Conservation (phyloP, 2,329 filamentous ascomycete species). For the Magnaporthiopsis poae region DNA sequence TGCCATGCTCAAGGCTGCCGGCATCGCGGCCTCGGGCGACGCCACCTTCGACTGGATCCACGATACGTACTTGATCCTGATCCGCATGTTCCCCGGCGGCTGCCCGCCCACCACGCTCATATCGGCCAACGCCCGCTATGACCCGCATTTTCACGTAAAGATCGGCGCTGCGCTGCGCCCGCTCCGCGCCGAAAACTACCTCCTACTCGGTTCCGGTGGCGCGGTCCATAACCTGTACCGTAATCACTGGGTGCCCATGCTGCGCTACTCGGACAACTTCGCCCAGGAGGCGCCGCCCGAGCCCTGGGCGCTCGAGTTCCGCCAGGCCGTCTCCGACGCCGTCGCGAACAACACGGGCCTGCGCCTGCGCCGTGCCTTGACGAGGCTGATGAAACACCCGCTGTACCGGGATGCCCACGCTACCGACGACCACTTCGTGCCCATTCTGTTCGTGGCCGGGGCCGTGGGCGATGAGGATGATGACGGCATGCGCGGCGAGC, state of each 20-base stretch:
- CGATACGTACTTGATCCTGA: slow-evolving; percentile 59
- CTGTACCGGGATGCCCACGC: slow-evolving; percentile 56
- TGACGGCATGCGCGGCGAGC: slow-evolving; percentile 26
- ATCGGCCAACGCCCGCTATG: slow-evolving; percentile 28
- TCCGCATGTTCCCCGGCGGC: slow-evolving; percentile 57
- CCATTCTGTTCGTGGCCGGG: slow-evolving; percentile 53
- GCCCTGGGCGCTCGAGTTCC: slow-evolving; percentile 52
- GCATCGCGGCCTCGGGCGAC: slow-evolving; percentile 45
- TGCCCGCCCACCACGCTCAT: slow-evolving; percentile 56
- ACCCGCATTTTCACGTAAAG: slow-evolving; percentile 35
- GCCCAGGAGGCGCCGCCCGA: slow-evolving; percentile 50
- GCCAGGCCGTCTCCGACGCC: slow-evolving; percentile 51
- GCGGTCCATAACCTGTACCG: slow-evolving; percentile 63
- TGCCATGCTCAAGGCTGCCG: slow-evolving; percentile 35
- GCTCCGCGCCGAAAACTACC: slow-evolving; percentile 38
- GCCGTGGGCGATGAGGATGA: slow-evolving; percentile 39
- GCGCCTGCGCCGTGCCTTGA: slow-evolving; percentile 42
- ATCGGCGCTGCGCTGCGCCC: slow-evolving; percentile 48
- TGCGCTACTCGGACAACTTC: slow-evolving; percentile 52
- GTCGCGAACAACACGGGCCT: slow-evolving; percentile 34
- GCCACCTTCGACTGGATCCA: slow-evolving; percentile 60
- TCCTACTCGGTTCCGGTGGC: slow-evolving; percentile 51
- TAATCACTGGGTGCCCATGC: slow-evolving; percentile 56
- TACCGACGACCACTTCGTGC: slow-evolving; percentile 63
- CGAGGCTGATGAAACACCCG: slow-evolving; percentile 59